Evolutionary conservation across 495 filamentous ascomycete genomes (phyloP).

Genomic region (Zalerion maritima): DNA sequence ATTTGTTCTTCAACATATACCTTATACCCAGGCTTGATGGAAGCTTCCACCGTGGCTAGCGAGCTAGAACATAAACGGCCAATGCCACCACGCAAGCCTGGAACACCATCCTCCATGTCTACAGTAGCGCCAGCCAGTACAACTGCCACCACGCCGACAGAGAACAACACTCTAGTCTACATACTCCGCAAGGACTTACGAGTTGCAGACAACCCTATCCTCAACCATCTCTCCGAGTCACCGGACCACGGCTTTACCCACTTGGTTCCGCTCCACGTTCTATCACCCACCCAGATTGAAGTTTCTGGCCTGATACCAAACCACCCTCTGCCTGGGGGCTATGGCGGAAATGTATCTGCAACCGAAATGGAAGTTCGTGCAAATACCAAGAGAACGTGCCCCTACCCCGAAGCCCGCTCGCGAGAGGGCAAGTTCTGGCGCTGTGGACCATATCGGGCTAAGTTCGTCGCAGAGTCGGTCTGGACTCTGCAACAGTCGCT

Average conservation of each 20-base stretch:
- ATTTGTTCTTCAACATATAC: too few relatives aligned
- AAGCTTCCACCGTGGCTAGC: too few relatives aligned
- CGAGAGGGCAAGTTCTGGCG: constrained; percentile 45
- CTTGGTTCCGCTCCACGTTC: constrained; percentile 49
- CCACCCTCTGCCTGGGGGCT: too few relatives aligned
- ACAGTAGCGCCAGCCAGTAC: too few relatives aligned
- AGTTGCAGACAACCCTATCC: constrained; percentile 50
- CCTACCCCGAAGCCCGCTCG: constrained; percentile 45
- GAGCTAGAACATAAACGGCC: too few relatives aligned
- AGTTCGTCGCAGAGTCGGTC: constrained; percentile 50
- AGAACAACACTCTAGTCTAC: constrained; percentile 39
- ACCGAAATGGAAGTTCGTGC: too few relatives aligned
- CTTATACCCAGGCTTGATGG: too few relatives aligned
- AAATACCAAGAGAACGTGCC: constrained; percentile 19
- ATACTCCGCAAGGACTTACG: constrained; percentile 53
- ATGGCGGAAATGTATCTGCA: too few relatives aligned
- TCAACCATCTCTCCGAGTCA: constrained; percentile 35
- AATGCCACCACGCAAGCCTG: constrained; percentile 8
- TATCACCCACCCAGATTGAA: constrained; percentile 50
- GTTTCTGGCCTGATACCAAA: constrained; percentile 48
- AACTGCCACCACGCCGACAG: too few relatives aligned
- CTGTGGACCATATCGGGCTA: constrained; percentile 51
- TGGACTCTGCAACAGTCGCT: constrained; percentile 50
- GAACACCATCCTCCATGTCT: constrained; percentile 14
- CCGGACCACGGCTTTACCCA: constrained; percentile 43